Evolutionary conservation across 2,329 filamentous ascomycete genomes (phyloP), one percentile per base, ranked within the genome.

Genomic region (Arthrobotrys megalospora): DNA sequence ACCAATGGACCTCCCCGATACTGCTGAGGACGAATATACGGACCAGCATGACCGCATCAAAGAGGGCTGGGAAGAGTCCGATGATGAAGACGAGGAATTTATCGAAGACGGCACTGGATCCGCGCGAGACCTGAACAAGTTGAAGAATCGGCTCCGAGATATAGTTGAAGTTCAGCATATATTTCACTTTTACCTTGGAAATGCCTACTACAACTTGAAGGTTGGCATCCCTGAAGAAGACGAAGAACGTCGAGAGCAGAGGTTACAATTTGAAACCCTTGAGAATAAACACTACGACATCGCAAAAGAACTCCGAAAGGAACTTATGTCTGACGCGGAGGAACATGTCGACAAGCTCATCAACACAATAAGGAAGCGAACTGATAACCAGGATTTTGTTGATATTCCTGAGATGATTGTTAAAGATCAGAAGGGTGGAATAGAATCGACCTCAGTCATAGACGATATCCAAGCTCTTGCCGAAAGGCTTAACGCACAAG

Each of bases 231-330:
- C 91, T 81, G 85, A 87, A 64, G 84, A 85, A 0, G 85, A 95
- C 1, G 92, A 96, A 81, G 89, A 88, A 80, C 85, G 90, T 6
- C 95, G 97, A 84, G 88, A 88, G 3, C 87, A 90, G 21, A n/a
- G 75, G 38, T 1, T 58, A 7, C 7, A 28, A 19, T 36, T 38
- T 45, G 62, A 47, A 52, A 43, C 50, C 6, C 67, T 78, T 16
- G 75, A 78, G 16, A 55, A 72, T 6, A 32, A 72, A 3, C 88
- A 88, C 6, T 98, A 98, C 82, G 91, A 96, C 63, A 85, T 86
- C 38, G 95, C 96, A 0, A 97, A 97, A 82, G 82, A 84, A 2
- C 87, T 97, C 60, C 90, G 96, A 79, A 86, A 87, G 12, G 89
- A 89, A 76, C 77, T 81, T 24, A 78, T 80, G 67, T 83, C 82